These are phyloP conservation scores for Cyclospora cayetanensis DNA, from an alignment of 169 alveolate genomes.

Conservation along the genomic window DNA sequence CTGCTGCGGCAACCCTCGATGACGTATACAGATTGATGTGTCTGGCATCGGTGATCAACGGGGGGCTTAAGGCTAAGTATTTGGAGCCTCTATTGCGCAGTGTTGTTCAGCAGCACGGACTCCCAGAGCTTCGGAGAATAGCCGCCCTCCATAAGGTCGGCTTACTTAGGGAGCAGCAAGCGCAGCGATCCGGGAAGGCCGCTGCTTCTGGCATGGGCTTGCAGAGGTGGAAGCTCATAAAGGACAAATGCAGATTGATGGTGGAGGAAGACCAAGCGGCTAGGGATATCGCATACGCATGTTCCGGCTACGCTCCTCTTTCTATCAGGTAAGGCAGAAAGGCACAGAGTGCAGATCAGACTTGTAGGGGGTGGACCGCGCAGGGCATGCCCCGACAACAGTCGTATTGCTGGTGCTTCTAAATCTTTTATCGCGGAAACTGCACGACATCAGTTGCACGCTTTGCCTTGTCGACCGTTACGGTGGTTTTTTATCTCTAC, in stretches of 20 bases:
- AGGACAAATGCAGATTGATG: constrained; percentile 70
- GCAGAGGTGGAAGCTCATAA: constrained; percentile 64
- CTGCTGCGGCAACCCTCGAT: constrained; percentile 55
- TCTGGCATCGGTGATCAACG: constrained; percentile 74
- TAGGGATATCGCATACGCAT: constrained; percentile 76
- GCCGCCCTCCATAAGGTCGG: constrained; percentile 76
- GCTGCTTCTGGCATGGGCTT: constrained; percentile 16
- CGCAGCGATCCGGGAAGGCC: not conserved
- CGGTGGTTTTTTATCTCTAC: no score
- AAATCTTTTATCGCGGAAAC: no score
- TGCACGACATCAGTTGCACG: no score
- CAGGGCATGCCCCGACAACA: no score
- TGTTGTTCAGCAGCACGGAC: constrained; percentile 74
- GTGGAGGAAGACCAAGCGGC: constrained; percentile 73
- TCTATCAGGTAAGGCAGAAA: constrained; percentile 62
- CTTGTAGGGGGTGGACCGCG: no score
- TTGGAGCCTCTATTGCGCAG: constrained; percentile 62
- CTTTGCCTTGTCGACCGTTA: no score
- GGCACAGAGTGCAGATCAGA: no score
- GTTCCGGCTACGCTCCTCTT: constrained; percentile 82
- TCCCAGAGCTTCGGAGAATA: constrained; percentile 73
- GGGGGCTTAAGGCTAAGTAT: constrained; percentile 74
- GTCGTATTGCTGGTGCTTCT: no score
- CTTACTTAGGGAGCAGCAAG: constrained; percentile 66
- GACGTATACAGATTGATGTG: constrained; percentile 78